Base-by-base conservation (phyloP, 805 yeast genomes). In the Candida morakotiae region DNA sequence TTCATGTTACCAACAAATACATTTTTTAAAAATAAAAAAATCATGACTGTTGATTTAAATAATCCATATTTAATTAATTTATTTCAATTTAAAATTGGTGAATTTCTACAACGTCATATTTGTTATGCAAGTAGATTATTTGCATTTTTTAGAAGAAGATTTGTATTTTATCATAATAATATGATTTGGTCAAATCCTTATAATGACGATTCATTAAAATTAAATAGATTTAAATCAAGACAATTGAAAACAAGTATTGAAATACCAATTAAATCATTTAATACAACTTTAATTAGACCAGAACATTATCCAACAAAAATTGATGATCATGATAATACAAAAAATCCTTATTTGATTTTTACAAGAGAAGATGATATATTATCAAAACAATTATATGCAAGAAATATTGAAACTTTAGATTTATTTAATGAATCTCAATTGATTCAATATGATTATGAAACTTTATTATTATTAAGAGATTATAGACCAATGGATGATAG, bases 321-420 rank as follows among this genome's bases (percentile, higher is more conserved):
- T 5, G 17, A 29, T 10, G 15, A 27, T 36, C 14, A 44, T 35
- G 28, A 37, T 34, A 11, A 37, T 38, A 2, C 27, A 39, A 14
- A 11, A 3, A 22, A 13, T 26, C 9, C 5, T 5, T 11, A 26
- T 32, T 30, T 16, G 25, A 46, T 45, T 10, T 53, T 48, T 31
- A 44, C 44, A 4, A 40, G 61, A 22, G 39, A 37, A 10, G 60
- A 54, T 34, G 60, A 55, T 27, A 41, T 48, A 9, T 43, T 53
- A 39, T 37, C 39, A 6, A 41, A 46, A 25, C 46, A 47, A 23
- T 33, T 55, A 23, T 56, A 55, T 39, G 40, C 57, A 3, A 38
- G 60, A 31, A 56, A 56, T 34, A 53, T 56, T 5, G 62, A 56
- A 34, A 53, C 47, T 18, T 41, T 56, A 9, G 40, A 53, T 22